These are phyloP conservation scores for Colletotrichum falcatum DNA, from an alignment of 2,329 filamentous ascomycete species.

Conservation along the genomic window DNA sequence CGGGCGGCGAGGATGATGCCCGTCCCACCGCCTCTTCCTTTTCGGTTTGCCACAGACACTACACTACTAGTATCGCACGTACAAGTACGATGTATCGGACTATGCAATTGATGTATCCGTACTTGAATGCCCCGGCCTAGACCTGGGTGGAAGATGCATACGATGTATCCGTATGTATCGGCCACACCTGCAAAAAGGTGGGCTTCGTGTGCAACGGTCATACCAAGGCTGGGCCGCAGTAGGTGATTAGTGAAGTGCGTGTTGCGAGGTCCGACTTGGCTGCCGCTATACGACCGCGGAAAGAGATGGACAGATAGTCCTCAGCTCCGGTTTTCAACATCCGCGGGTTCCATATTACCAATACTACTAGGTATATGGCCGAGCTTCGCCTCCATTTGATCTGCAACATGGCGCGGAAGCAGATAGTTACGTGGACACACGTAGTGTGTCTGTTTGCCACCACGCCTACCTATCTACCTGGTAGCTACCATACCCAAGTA, in stretches of 20 bases:
- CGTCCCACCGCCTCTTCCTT: slow-evolving; percentile 31
- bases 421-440: slow-evolving; percentile 10
- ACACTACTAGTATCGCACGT: no score
- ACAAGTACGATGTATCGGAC: not conserved
- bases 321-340: slow-evolving; percentile 20
- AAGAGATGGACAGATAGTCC: slow-evolving; percentile 19
- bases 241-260: not conserved
- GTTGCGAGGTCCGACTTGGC: slow-evolving; percentile 26
- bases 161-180: no score
- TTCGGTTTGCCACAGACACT: slow-evolving; percentile 4
- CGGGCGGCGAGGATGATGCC: slow-evolving; percentile 29
- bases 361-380: no score
- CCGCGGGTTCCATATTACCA: slow-evolving; percentile 35
- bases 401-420: slow-evolving; percentile 33
- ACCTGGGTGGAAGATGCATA: slow-evolving; percentile 16
- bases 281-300: slow-evolving; percentile 25
- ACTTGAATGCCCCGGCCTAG: not conserved
- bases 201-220: slow-evolving; percentile 38
- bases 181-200: slow-evolving; percentile 23
- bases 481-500: no score
- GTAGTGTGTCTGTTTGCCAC: no score
- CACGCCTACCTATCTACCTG: no score
- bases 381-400: slow-evolving; percentile 33
- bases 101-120: not conserved
- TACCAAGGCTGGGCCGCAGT: slow-evolving; percentile 37